Base-by-base conservation (phyloP, 78 protist species). In the Dictyostelium citrinum region DNA sequence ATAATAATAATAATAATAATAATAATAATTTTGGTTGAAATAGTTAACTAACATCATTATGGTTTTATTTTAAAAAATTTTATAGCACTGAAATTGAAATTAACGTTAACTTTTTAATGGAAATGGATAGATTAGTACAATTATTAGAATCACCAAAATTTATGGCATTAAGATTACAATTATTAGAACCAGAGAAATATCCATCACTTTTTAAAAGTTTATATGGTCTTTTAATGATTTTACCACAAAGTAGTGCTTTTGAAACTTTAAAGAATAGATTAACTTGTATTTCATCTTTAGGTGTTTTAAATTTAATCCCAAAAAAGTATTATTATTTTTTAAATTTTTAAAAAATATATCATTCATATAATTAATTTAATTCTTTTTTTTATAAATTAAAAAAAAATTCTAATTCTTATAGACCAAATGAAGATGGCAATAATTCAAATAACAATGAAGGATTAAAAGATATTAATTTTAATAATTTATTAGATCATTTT, bases 201-300 rank as follows among this genome's bases (percentile, higher is more conserved):
- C 98, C 99, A 17, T 83, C 72, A 83, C 86, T 99, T 12, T 37
- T 97, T 72, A 95, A 97, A 86, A 17, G 91, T 17, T 93, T 99
- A 1, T 98, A 97, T 61, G 99, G 99, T 31, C 4, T 99, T 24
- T 91, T 99, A 41, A 99, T 99, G 99, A 96, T 99, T 2, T 97
- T 99, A 22, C 99, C 99, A 37, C 99, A 99, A 90, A 67, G 91
- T 29, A 49, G 97, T 1, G 98, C 99, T 11, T 97, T 90, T 90
- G 90, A 91, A 83, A 80, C 92, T 22, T 49, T 95, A 45, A 95
- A 95, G 31, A 82, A 78, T 70, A 14, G 97, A 24, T 82, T 95
- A 37, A 95, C 91, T 37, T 83, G 91, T 68, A 86, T 85, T 10
- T 90, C 97, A 31, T 83, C 96, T 20, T 91, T 93, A n/a, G 90